Conservation (phyloP, 2,329 filamentous ascomycete genomes). For the Ophiobolus disseminans region DNA sequence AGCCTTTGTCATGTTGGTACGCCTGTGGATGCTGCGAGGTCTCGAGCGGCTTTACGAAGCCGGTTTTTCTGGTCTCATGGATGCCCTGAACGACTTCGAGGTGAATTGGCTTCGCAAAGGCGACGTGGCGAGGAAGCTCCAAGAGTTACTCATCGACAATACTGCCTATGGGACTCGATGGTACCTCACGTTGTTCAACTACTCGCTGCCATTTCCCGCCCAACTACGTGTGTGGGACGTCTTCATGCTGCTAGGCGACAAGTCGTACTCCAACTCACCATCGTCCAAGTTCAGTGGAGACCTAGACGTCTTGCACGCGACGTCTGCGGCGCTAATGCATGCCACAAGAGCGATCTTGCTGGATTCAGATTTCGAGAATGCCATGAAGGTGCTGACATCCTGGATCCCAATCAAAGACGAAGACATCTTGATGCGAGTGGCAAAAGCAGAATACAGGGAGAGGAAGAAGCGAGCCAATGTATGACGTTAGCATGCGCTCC, state of each 20-base stretch:
- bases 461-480: constrained; percentile 58
- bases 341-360: constrained; percentile 86
- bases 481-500: constrained; percentile 25
- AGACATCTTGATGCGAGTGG: constrained; percentile 89
- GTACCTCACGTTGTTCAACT: constrained; percentile 98
- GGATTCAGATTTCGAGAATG: constrained; percentile 94
- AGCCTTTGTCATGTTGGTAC: constrained; percentile 94
- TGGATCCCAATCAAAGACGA: constrained; percentile 95
- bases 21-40: constrained; percentile 88
- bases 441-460: constrained; percentile 84
- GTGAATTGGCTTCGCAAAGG: constrained; percentile 78
- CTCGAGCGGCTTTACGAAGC: constrained; percentile 82
- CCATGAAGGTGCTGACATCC: constrained; percentile 94
- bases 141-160: constrained; percentile 78
- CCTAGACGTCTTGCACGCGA: constrained; percentile 87
- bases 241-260: constrained; percentile 90
- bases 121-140: constrained; percentile 79
- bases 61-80: constrained; percentile 87
- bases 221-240: constrained; percentile 98
- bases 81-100: constrained; percentile 84
- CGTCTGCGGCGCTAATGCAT: constrained; percentile 87
- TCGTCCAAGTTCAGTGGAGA: constrained; percentile 61
- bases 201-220: constrained; percentile 91
- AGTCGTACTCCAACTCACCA: constrained; percentile 54
- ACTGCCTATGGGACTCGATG: constrained; percentile 96